Conservation (phyloP, 2,329 filamentous ascomycete genomes). For the Aspergillus neoniger region DNA sequence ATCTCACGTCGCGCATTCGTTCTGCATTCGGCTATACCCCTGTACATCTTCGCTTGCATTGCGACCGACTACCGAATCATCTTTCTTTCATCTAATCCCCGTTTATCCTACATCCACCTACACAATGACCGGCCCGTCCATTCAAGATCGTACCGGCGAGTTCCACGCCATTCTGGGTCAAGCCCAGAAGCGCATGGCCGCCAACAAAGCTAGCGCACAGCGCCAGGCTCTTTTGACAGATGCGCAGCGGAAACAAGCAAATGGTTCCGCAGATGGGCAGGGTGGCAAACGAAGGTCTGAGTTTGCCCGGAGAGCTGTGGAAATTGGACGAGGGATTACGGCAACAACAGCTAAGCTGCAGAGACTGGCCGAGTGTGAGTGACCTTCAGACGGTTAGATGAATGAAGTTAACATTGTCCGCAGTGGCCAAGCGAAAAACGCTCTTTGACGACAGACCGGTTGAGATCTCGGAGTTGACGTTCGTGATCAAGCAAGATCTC, state of each 20-base stretch:
- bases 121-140: conserved; percentile 64
- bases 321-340: conserved; percentile 88
- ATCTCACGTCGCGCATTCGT: conserved; percentile 4
- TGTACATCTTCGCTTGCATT: background rate
- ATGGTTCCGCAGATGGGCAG: conserved; percentile 59
- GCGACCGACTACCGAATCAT: background rate
- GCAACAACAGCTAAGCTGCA: conserved; percentile 94
- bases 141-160: conserved; percentile 95
- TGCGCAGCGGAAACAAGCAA: conserved; percentile 61
- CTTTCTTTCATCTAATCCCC: background rate
- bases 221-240: conserved; percentile 77
- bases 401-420: background rate
- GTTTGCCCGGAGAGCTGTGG: conserved; percentile 86
- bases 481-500: conserved; percentile 96
- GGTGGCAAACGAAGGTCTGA: conserved; percentile 66
- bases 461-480: conserved; percentile 95
- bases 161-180: conserved; percentile 89
- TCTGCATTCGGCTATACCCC: conserved; percentile 1
- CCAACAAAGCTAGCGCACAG: conserved; percentile 75
- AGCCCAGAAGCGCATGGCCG: conserved; percentile 76
- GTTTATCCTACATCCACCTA: background rate
- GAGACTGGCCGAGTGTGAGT: conserved; percentile 78
- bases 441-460: conserved; percentile 96
- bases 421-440: conserved; percentile 92
- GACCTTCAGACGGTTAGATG: background rate